phyloP scores from a whole-genome alignment of 441 rosid species.

The Manihot esculenta region DNA sequence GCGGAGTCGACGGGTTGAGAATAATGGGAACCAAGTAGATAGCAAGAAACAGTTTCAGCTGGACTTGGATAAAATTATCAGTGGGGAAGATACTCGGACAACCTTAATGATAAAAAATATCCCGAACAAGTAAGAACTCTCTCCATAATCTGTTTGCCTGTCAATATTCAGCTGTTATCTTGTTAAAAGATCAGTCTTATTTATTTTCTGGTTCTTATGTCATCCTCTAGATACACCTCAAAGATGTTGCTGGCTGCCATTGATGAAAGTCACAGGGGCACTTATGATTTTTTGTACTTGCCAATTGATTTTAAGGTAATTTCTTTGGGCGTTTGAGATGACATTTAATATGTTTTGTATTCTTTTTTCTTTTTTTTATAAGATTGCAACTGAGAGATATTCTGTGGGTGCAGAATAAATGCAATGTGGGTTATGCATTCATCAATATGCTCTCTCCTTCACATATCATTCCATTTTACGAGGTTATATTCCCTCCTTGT shows the following conservation, averaged over 20 bases:
- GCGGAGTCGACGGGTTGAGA: conserved; percentile 65
- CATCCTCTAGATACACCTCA: conserved; percentile 71
- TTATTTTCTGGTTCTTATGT: conserved; percentile 12
- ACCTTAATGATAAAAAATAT: conserved; percentile 98
- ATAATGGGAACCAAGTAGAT: conserved; percentile 62
- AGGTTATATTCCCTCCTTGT: conserved; percentile 43
- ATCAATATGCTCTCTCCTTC: conserved; percentile 91
- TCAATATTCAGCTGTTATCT: background rate
- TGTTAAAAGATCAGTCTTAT: background rate
- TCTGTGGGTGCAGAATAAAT: conserved; percentile 73
- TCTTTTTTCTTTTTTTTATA: background rate
- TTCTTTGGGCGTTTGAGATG: background rate
- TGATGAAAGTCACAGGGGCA: conserved; percentile 81
- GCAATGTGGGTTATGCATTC: conserved; percentile 99
- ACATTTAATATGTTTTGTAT: background rate
- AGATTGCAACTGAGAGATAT: conserved; percentile 5
- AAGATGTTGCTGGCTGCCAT: conserved; percentile 96
- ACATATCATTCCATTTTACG: conserved; percentile 79
- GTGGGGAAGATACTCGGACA: conserved; percentile 83
- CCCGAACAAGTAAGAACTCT: conserved; percentile 81
- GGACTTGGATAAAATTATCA: conserved; percentile 80
- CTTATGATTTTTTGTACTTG: conserved; percentile 87
- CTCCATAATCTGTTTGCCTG: conserved; percentile 9
- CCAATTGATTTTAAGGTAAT: conserved; percentile 98
- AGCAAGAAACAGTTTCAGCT: conserved; percentile 91